Base-by-base conservation (phyloP, 345 rosid species). In the Crucihimalaya himalaica region DNA sequence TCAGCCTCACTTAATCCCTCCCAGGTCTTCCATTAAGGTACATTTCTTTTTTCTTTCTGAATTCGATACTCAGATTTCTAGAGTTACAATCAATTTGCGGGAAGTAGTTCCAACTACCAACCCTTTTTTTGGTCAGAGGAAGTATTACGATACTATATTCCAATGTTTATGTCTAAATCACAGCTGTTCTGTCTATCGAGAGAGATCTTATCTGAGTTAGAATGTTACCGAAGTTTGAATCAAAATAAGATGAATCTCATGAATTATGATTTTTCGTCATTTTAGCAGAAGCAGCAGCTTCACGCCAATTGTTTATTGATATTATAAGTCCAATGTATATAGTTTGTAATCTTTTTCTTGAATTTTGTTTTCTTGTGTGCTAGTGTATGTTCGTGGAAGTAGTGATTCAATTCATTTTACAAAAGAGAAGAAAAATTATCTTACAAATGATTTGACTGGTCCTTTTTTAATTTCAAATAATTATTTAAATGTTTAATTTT, bases 1-100 rank as follows among this genome's bases (percentile, higher is more conserved):
- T 85, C 23, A 84, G 88, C 81, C 86, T 89, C 59, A 83, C 93
- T 58, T 92, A 83, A 28, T 28, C 39, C 61, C 16, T 18, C 60
- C 15, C 20, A 2, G 32, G 23, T 45, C 72, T 54, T 64, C 64
- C 65, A 55, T 73, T 16, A 15, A 73, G 75, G 68, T 74, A 29
- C 47, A 54, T 56, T 12, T 39, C 15, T 23, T 19, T 8, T 16
- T 18, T 47, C 8, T 0, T 6, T 14, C 7, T 1, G 2, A 16
- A 52, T 43, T 63, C 7, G 66, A 74, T 66, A 37, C 57, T 64
- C 14, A 32, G 50, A 35, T 23, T 74, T 55, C 55, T 39, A 35
- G 37, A 52, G 68, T 40, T 59, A 13, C 31, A 16, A 59, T 68
- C 31, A 58, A 50, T 40, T 31, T 29, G 70, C 56, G 45, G 63